Conservation (phyloP, 1,139 yeast genomes). For the Geotrichum phurueaensis region DNA sequence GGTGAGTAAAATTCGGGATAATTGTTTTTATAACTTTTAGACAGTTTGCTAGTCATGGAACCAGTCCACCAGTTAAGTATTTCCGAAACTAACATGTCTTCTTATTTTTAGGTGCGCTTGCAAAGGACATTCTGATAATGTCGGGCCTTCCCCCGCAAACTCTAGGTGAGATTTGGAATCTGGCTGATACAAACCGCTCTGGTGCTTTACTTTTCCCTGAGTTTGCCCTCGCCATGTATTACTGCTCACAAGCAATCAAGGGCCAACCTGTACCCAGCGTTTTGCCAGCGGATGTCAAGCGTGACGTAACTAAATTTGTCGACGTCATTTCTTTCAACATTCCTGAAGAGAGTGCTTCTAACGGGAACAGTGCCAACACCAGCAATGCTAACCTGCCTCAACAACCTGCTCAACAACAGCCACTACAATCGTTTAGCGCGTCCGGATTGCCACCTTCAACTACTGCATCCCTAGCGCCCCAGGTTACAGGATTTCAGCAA, state of each 20-base stretch:
- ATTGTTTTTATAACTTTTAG: background rate
- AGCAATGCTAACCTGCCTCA: conserved; percentile 15
- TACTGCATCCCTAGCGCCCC: background rate
- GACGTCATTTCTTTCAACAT: conserved; percentile 79
- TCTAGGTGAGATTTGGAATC: conserved; percentile 83
- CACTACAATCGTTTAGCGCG: background rate
- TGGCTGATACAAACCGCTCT: conserved; percentile 80
- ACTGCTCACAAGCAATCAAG: conserved; percentile 70
- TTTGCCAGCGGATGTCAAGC: conserved; percentile 65
- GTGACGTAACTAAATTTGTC: conserved; percentile 81
- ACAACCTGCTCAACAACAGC: conserved; percentile 31
- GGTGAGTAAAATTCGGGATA: conserved; percentile 40
- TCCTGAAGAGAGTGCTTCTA: conserved; percentile 46
- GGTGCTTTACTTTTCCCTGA: conserved; percentile 89
- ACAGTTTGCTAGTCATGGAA: background rate
- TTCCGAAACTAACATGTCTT: background rate
- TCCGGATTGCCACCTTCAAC: background rate
- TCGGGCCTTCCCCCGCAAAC: conserved; percentile 72
- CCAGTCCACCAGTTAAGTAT: background rate
- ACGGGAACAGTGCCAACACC: background rate
- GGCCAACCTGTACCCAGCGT: conserved; percentile 72
- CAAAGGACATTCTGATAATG: conserved; percentile 71
- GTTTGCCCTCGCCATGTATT: conserved; percentile 85
- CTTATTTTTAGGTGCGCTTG: conserved; percentile 43
- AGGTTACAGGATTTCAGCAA: background rate